These are phyloP conservation scores for Psilocybe azurescens DNA, from an alignment of 768 basidiomycete genomes.

Conservation along the genomic window DNA sequence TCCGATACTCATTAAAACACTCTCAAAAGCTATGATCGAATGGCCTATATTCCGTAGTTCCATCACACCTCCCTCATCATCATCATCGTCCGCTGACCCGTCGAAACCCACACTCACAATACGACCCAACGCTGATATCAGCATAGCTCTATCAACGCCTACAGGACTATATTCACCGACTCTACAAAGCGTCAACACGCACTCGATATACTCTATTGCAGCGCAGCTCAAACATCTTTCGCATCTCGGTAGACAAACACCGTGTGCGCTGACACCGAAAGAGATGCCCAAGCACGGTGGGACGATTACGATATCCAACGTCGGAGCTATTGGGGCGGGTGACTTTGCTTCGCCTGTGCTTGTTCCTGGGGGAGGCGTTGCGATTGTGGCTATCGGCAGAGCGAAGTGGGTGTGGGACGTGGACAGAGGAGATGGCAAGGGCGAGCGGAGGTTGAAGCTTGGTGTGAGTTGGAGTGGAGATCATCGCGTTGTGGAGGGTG, in stretches of 20 bases:
- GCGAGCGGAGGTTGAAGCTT: constrained; percentile 36
- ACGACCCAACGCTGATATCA: constrained; percentile 77
- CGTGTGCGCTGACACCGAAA: constrained; percentile 62
- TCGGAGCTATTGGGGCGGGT: constrained; percentile 80
- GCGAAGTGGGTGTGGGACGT: constrained; percentile 83
- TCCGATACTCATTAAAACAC: constrained; percentile 83
- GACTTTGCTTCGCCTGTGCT: constrained; percentile 76
- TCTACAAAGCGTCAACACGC: constrained; percentile 55
- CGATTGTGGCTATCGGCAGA: constrained; percentile 82
- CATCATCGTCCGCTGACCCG: constrained; percentile 12
- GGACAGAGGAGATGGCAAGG: constrained; percentile 38
- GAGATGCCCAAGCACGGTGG: constrained; percentile 82
- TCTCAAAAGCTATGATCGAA: constrained; percentile 78
- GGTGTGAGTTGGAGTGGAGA: constrained; percentile 86
- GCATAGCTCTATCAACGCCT: constrained; percentile 78
- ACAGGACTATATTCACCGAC: constrained; percentile 87
- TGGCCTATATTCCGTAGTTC: constrained; percentile 87
- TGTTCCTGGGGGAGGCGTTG: constrained; percentile 83
- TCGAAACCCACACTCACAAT: constrained; percentile 72
- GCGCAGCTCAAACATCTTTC: constrained; percentile 65
- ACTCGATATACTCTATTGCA: constrained; percentile 65
- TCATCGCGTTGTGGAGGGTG: constrained; percentile 88
- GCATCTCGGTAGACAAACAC: constrained; percentile 68
- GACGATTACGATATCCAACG: constrained; percentile 81
- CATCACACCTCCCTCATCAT: constrained; percentile 49